Percentiles rank a stretch among this genome's conserved stretches.
Conservation (phyloP, 495 filamentous ascomycete genomes). For the Penicillium egyptiacum region DNA sequence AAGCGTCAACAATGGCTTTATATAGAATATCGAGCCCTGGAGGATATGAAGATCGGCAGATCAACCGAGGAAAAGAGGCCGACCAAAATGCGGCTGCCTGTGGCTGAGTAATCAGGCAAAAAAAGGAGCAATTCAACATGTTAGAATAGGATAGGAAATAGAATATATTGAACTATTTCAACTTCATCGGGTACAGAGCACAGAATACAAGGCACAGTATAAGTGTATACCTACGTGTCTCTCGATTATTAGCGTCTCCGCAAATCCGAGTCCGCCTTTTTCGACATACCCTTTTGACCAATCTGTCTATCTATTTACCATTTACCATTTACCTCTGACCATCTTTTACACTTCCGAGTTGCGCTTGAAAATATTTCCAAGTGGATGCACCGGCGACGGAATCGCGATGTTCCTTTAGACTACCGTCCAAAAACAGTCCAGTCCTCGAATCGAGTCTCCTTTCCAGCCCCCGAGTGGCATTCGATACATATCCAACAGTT, state of each 20-base stretch:
- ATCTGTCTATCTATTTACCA: neutral
- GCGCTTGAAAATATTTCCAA: neutral
- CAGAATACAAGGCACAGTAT: neutral
- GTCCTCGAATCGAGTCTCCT: slow-evolving; percentile 14
- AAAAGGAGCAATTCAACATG: neutral
- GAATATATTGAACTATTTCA: neutral
- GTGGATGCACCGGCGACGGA: slow-evolving; percentile 7
- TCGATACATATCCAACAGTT: slow-evolving; percentile 7
- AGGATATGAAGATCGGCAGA: neutral
- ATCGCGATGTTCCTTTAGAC: slow-evolving; percentile 20
- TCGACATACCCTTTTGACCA: neutral
- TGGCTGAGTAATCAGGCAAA: slow-evolving; percentile 8
- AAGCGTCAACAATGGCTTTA: no score
- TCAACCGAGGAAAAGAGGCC: neutral
- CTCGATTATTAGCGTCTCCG: slow-evolving; percentile 10
- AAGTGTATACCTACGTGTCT: neutral
- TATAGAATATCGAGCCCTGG: no score
- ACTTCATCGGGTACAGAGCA: neutral
- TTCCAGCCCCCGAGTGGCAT: slow-evolving; percentile 4
- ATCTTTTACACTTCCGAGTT: neutral
- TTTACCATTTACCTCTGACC: neutral
- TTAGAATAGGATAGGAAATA: neutral
- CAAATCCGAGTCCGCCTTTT: slow-evolving; percentile 4
- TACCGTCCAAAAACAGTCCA: slow-evolving; percentile 2
- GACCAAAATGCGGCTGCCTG: slow-evolving; percentile 13